phyloP scores from a whole-genome alignment of 2,329 filamentous ascomycete species.

The Hypoxylon sp. region DNA sequence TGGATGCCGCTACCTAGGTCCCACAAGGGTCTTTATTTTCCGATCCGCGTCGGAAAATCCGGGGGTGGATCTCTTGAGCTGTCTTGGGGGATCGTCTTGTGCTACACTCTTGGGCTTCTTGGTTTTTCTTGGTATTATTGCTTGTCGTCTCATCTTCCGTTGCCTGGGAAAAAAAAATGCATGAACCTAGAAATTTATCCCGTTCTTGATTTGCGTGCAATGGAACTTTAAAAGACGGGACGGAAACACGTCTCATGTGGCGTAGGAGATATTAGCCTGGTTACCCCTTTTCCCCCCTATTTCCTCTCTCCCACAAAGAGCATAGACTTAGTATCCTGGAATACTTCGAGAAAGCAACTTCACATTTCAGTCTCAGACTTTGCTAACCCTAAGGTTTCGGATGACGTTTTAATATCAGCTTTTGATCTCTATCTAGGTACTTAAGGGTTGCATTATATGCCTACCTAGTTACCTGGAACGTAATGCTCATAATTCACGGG shows the following conservation, averaged over 20 bases:
- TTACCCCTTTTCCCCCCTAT: neutral
- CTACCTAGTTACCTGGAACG: neutral
- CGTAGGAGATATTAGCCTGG: neutral
- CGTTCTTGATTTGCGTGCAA: neutral
- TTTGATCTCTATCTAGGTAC: no score
- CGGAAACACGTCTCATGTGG: neutral
- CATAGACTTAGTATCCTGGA: neutral
- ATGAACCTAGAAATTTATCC: neutral
- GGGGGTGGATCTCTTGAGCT: constrained; percentile 31
- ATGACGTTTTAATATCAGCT: no score
- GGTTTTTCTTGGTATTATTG: constrained; percentile 10
- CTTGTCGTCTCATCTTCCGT: neutral
- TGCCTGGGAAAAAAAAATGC: neutral
- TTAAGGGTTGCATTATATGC: no score
- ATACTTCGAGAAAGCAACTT: neutral
- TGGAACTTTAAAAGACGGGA: neutral
- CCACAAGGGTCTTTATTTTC: constrained; percentile 22
- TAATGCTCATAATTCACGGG: neutral
- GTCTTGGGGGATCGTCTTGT: constrained; percentile 23
- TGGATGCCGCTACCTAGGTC: neutral
- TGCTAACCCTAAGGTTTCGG: no score
- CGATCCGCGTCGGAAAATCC: constrained; percentile 24
- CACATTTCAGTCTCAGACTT: no score
- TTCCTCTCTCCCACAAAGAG: neutral
- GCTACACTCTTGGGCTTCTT: constrained; percentile 15